These are phyloP conservation scores for Botryosphaeria dothidea DNA, from an alignment of 2,329 filamentous ascomycete species.

Conservation along the genomic window DNA sequence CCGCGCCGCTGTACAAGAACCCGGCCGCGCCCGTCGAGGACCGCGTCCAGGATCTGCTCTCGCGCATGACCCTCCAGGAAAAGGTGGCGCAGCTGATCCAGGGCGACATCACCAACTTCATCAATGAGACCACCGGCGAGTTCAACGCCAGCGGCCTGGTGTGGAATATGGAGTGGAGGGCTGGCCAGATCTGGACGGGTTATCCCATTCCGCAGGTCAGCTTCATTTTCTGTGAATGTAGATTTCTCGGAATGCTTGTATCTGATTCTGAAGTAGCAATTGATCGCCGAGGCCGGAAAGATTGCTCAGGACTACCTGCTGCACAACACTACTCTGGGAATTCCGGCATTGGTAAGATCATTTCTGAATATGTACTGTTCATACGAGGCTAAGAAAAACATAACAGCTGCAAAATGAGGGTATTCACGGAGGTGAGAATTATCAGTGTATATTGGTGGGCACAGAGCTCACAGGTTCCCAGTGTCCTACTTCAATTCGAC, in stretches of 20 bases:
- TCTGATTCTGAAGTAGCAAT: conserved; percentile 37
- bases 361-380: neutral
- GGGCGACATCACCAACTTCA: conserved; percentile 72
- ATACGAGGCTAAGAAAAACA: neutral
- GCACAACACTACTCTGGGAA: conserved; percentile 67
- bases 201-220: conserved; percentile 59
- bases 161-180: conserved; percentile 65
- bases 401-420: conserved; percentile 64
- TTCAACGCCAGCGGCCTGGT: conserved; percentile 68
- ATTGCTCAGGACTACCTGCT: conserved; percentile 68
- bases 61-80: conserved; percentile 73
- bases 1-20: conserved; percentile 61
- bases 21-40: conserved; percentile 62
- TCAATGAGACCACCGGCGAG: conserved; percentile 66
- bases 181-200: conserved; percentile 73
- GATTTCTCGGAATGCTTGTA: neutral
- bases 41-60: conserved; percentile 66
- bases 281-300: conserved; percentile 63
- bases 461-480: neutral
- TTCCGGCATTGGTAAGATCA: conserved; percentile 63
- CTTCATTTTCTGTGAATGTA: neutral
- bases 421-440: conserved; percentile 58
- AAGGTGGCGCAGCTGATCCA: conserved; percentile 67
- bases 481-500: conserved; percentile 59
- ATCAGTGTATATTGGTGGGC: neutral